Evolutionary conservation across 2,329 filamentous ascomycete species (phyloP).

Genomic region (Alternaria triticina): DNA sequence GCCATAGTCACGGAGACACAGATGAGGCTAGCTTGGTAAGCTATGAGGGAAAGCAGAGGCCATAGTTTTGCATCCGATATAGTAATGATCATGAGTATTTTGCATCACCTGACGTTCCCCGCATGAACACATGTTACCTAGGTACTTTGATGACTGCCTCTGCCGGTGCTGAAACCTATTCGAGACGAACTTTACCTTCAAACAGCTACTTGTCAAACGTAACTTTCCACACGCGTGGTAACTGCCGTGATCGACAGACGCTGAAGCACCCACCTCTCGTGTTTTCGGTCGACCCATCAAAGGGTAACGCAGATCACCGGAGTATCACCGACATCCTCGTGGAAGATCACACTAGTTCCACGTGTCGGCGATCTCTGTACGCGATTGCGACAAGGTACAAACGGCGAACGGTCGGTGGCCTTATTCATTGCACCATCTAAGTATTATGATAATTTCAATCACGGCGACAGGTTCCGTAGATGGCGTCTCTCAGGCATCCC

Average conservation of each 20-base stretch:
- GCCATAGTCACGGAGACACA: conserved; percentile 15
- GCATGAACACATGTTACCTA: background rate
- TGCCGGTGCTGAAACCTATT: background rate
- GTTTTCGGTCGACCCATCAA: background rate
- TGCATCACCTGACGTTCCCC: background rate
- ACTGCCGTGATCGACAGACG: conserved; percentile 2
- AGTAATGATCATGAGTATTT: background rate
- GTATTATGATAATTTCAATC: background rate
- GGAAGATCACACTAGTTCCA: conserved; percentile 4
- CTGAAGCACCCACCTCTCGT: conserved; percentile 1
- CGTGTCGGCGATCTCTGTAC: conserved; percentile 1
- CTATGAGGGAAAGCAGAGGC: conserved; percentile 8
- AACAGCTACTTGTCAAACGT: background rate
- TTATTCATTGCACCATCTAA: background rate
- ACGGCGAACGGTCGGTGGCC: background rate
- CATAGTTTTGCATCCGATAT: background rate
- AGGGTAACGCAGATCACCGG: conserved; percentile 7
- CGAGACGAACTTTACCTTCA: background rate
- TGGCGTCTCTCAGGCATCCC: background rate
- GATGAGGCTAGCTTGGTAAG: conserved; percentile 27
- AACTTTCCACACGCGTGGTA: background rate
- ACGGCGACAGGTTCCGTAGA: background rate
- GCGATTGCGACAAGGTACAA: background rate
- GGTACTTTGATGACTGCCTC: background rate
- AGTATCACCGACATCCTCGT: conserved; percentile 6